Evolutionary conservation across 73 alveolate species (phyloP), one percentile per base, ranked within the genome.

Genomic region (Paramecium biaurelia): DNA sequence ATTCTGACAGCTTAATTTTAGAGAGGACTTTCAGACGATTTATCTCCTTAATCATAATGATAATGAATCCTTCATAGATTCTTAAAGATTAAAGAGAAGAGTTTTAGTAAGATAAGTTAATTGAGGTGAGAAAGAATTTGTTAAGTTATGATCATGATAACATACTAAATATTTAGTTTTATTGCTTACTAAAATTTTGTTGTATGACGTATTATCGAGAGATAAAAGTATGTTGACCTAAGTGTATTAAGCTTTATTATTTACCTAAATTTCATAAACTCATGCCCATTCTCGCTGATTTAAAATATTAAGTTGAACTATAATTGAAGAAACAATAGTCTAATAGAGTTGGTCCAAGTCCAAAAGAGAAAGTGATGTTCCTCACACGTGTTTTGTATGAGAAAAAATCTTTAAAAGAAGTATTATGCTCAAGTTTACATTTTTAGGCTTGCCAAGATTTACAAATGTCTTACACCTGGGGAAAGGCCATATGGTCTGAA

Each of bases 271-370:
- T 72, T 72, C 86, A 72, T 79, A 21, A 28, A 32, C 45, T 79
- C 74, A 79, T 79, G 90, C 90, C 90, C 14, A 79, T 79, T 79
- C 74, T 79, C 32, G 90, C 90, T 43, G 90, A 79, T 79, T 42
- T 79, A 41, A 79, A 79, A 79, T 47, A 79, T 79, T 79, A 43
- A 79, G 90, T 79, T 41, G 90, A 79, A 79, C 90, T 79, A 23
- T 43, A 79, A 47, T 43, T 79, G 90, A 79, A 79, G 74, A 41
- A 79, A 47, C 70, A 79, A 45, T 42, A 38, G 56, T 32, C 58
- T 38, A 38, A 79, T 23, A 47, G 56, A 43, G 47, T 32, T 79
- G 49, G 56, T 38, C 90, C 90, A n/a, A 79, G 63, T 23, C 90
- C 90, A 8, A 79, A 45, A 24, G 90, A 79, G 74, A 79, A 79